Percentiles rank a stretch among this genome's conserved stretches.
Conservation (phyloP, 371 early-diverging fungal species). For the Lichtheimia corymbifera region DNA sequence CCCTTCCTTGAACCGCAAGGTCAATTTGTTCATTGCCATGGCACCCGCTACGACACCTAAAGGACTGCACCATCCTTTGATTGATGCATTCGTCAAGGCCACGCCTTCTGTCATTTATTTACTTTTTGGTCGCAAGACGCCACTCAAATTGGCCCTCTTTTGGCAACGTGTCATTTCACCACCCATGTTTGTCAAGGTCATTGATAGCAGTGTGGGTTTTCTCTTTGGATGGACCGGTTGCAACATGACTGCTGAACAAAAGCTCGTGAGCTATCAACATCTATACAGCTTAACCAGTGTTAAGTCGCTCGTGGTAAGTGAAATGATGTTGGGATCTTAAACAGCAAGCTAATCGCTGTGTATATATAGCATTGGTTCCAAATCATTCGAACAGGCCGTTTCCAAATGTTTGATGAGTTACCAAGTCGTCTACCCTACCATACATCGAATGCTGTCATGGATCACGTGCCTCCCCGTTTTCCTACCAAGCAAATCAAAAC, state of each 20-base stretch:
- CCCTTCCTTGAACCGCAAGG: conserved; percentile 74
- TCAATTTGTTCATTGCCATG: conserved; percentile 88
- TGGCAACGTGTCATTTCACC: conserved; percentile 86
- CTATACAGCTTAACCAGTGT: conserved; percentile 90
- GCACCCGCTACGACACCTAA: conserved; percentile 92
- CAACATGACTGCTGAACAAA: conserved; percentile 75
- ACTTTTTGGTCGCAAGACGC: conserved; percentile 86
- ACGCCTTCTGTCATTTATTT: conserved; percentile 89
- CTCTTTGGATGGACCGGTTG: conserved; percentile 87
- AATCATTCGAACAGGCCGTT: conserved; percentile 83
- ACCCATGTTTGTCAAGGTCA: conserved; percentile 72
- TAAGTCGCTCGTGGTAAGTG: conserved; percentile 80
- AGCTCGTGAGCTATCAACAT: conserved; percentile 84
- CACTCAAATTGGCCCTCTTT: conserved; percentile 80
- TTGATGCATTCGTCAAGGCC: conserved; percentile 83
- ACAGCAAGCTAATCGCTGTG: neutral
- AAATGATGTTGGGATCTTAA: neutral
- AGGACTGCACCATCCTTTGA: conserved; percentile 78
- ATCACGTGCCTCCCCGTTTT: conserved; percentile 62
- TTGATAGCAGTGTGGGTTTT: conserved; percentile 74
- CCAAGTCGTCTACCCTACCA: conserved; percentile 67
- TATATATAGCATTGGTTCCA: conserved; percentile 84
- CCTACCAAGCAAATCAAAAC: conserved; percentile 86
- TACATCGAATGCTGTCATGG: conserved; percentile 39
- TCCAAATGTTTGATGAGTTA: conserved; percentile 94